phyloP scores from a whole-genome alignment of 495 filamentous ascomycete genomes.

The Zalerion maritima region DNA sequence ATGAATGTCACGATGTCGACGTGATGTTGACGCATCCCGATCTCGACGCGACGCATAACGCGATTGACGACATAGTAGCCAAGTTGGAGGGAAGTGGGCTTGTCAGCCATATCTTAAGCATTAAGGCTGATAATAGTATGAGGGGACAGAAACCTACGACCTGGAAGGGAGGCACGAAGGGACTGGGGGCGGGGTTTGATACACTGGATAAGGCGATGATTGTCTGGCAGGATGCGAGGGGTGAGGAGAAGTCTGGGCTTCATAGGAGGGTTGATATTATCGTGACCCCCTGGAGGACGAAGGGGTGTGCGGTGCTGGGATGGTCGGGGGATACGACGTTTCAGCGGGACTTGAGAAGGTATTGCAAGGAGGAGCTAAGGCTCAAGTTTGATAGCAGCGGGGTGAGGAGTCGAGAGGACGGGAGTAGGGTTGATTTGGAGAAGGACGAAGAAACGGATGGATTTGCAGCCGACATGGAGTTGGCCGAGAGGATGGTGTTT shows the following conservation, averaged over 20 bases:
- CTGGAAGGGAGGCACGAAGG: slow-evolving; percentile 28
- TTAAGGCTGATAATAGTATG: slow-evolving; percentile 49
- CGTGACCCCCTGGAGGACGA: slow-evolving; percentile 71
- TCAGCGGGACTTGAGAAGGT: slow-evolving; percentile 68
- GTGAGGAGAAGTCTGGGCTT: slow-evolving; percentile 48
- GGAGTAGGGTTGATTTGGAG: slow-evolving; percentile 49
- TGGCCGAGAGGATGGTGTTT: slow-evolving; percentile 72
- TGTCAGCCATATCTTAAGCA: slow-evolving; percentile 69
- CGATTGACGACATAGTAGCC: slow-evolving; percentile 52
- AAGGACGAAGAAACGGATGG: slow-evolving; percentile 21
- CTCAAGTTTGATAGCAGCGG: slow-evolving; percentile 92
- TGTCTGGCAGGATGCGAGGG: slow-evolving; percentile 70
- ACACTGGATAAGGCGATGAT: slow-evolving; percentile 81
- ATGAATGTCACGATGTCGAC: slow-evolving; percentile 64
- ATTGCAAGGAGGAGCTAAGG: slow-evolving; percentile 53
- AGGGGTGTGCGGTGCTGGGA: slow-evolving; percentile 74
- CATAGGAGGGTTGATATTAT: slow-evolving; percentile 92
- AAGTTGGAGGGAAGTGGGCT: slow-evolving; percentile 51
- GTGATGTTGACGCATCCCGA: slow-evolving; percentile 72
- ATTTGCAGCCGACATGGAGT: slow-evolving; percentile 39
- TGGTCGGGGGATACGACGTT: slow-evolving; percentile 89
- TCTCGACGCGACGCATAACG: slow-evolving; percentile 43
- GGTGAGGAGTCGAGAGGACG: slow-evolving; percentile 49
- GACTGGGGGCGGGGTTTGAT: slow-evolving; percentile 52
- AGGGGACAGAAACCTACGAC: slow-evolving; percentile 52